Percentiles rank a stretch among this genome's conserved stretches.
Evolutionary conservation across 345 rosid species (phyloP).

Genomic region (Cardiospermum halicacabum): DNA sequence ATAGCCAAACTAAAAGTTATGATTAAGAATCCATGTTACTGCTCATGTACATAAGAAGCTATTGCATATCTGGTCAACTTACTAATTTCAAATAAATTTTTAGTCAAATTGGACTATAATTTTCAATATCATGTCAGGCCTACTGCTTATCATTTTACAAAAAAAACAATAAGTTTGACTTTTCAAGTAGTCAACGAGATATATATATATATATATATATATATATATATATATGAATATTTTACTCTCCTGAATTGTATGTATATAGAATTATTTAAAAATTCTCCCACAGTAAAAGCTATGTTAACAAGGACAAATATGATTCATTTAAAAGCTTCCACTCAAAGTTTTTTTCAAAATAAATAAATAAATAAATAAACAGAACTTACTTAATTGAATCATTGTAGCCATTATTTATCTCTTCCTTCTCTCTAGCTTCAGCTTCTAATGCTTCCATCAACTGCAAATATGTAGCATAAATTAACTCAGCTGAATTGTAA

Average conservation of each 20-base stretch:
- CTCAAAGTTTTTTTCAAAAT: too few relatives aligned
- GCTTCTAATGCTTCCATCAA: slow-evolving; percentile 88
- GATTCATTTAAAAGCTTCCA: slow-evolving; percentile 10
- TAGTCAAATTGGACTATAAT: not conserved
- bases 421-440: slow-evolving; percentile 84
- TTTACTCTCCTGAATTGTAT: not conserved
- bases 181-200: not conserved
- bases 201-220: not conserved
- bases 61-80: not conserved
- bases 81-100: not conserved
- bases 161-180: not conserved
- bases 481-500: slow-evolving; percentile 10
- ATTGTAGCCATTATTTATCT: slow-evolving; percentile 46
- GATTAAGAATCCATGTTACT: not conserved
- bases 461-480: slow-evolving; percentile 38
- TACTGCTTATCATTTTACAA: not conserved
- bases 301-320: slow-evolving; percentile 5
- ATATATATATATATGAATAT: not conserved
- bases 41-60: not conserved
- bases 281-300: not conserved
- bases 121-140: not conserved
- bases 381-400: slow-evolving; percentile 60
- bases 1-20: not conserved
- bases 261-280: not conserved
- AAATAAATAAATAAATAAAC: too few relatives aligned